Evolutionary conservation across 768 basidiomycete species (phyloP).

Genomic region (Tulasnella sp.): DNA sequence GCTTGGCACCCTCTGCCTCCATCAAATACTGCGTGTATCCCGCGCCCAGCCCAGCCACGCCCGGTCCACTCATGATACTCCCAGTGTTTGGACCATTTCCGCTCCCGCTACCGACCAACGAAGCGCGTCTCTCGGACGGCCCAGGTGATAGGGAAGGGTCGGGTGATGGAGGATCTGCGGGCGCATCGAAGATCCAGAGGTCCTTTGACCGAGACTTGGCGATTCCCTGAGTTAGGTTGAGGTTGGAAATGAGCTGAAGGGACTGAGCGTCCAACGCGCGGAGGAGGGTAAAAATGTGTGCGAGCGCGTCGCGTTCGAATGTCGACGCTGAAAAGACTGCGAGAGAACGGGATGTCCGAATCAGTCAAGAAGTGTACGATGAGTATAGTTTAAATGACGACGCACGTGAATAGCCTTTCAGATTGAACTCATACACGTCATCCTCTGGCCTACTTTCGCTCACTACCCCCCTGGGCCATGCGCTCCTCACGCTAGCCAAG

Average conservation of each 20-base stretch:
- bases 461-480: slow-evolving; percentile 18
- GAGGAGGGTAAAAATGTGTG: slow-evolving; percentile 13
- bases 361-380: not conserved
- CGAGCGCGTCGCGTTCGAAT: slow-evolving; percentile 16
- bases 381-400: not conserved
- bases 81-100: not conserved
- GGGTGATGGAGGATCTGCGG: slow-evolving; percentile 8
- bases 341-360: not conserved
- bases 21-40: not conserved
- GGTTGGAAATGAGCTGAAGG: slow-evolving; percentile 13
- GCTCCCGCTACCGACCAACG: not conserved
- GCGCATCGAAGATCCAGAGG: slow-evolving; percentile 18
- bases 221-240: slow-evolving; percentile 15
- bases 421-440: slow-evolving; percentile 15
- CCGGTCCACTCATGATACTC: slow-evolving; percentile 2
- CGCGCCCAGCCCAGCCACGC: not conserved
- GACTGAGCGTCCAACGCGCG: slow-evolving; percentile 6
- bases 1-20: not conserved
- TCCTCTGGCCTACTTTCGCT: slow-evolving; percentile 11
- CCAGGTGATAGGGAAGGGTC: not conserved
- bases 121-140: not conserved
- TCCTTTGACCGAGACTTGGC: slow-evolving; percentile 16
- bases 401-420: slow-evolving; percentile 16
- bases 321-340: slow-evolving; percentile 16
- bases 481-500: slow-evolving; percentile 8